These are phyloP conservation scores for Brassica incana DNA, from an alignment of 345 rosid genomes.

Conservation along the genomic window DNA sequence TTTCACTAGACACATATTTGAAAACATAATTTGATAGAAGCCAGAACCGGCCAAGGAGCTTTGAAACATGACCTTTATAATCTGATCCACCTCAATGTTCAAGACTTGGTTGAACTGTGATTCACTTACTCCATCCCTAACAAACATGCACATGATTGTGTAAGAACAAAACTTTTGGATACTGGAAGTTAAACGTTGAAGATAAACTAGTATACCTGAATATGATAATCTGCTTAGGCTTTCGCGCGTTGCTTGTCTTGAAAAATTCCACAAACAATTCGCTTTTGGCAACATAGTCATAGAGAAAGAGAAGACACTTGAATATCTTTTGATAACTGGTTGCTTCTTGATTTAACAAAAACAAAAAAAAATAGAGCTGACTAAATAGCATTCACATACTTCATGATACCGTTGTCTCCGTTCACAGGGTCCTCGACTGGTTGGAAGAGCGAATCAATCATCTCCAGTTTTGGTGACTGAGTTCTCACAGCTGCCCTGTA, in stretches of 20 bases:
- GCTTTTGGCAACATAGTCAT: constrained; percentile 39
- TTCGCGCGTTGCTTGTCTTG: constrained; percentile 48
- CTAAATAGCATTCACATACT: constrained; percentile 46
- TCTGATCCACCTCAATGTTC: constrained; percentile 82
- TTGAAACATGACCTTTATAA: constrained; percentile 55
- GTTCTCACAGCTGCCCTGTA: constrained; percentile 88
- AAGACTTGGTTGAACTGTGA: constrained; percentile 86
- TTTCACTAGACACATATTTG: not conserved
- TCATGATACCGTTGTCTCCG: constrained; percentile 75
- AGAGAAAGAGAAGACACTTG: not conserved
- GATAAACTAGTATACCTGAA: constrained; percentile 58
- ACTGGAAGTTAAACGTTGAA: not conserved
- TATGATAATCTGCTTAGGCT: constrained; percentile 76
- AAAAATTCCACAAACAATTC: constrained; percentile 72
- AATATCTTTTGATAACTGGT: not conserved
- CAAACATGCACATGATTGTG: constrained; percentile 11
- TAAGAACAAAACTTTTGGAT: not conserved
- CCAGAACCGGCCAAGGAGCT: constrained; percentile 2
- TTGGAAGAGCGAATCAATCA: constrained; percentile 81
- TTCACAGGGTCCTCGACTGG: constrained; percentile 51
- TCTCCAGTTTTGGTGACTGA: constrained; percentile 81
- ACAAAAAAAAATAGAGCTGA: not conserved
- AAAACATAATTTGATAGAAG: constrained; percentile 22
- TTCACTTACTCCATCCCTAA: constrained; percentile 89
- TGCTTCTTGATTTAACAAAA: not conserved